phyloP scores from a whole-genome alignment of 2,329 filamentous ascomycete species.

The Fusarium denticulatum region DNA sequence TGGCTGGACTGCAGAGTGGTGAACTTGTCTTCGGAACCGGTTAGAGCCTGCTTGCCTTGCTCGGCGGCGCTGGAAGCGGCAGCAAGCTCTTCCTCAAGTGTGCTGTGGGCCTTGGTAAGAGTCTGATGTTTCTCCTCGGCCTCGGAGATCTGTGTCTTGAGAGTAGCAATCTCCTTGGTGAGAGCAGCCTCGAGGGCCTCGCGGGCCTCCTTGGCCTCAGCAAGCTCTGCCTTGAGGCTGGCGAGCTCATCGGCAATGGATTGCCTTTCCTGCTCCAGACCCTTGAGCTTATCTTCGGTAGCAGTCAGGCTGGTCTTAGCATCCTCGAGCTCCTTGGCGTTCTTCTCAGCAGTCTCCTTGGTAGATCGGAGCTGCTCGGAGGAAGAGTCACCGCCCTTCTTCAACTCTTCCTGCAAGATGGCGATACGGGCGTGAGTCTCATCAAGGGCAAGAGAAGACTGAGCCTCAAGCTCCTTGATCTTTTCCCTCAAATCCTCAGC shows the following conservation, averaged over 20 bases:
- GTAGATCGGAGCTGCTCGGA: constrained; percentile 42
- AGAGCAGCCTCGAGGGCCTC: constrained; percentile 47
- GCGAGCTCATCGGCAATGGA: constrained; percentile 48
- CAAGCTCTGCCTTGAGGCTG: constrained; percentile 47
- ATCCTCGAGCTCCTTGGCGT: constrained; percentile 37
- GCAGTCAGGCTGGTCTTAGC: constrained; percentile 36
- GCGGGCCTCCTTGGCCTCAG: constrained; percentile 49
- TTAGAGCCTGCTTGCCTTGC: constrained; percentile 42
- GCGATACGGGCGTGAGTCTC: constrained; percentile 48
- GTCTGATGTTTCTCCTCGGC: constrained; percentile 46
- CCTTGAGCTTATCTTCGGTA: constrained; percentile 42
- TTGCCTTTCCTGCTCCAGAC: constrained; percentile 44
- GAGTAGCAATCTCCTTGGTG: constrained; percentile 45
- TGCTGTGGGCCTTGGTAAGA: constrained; percentile 44
- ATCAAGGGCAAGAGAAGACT: constrained; percentile 44
- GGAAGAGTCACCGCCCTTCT: constrained; percentile 40
- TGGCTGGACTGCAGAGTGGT: constrained; percentile 40
- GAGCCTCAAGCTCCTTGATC: constrained; percentile 49
- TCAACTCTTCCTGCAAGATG: constrained; percentile 50
- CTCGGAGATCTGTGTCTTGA: constrained; percentile 50
- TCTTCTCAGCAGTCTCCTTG: constrained; percentile 38
- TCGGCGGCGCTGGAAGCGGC: constrained; percentile 41
- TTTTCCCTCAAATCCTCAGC: constrained; percentile 52
- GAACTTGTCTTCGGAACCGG: constrained; percentile 43
- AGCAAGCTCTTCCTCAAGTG: constrained; percentile 47